Percentiles rank a stretch among this genome's conserved stretches.
These are phyloP conservation scores for Hymenoscyphus fraxineus DNA, from an alignment of 2,329 filamentous ascomycete species.

Conservation along the genomic window DNA sequence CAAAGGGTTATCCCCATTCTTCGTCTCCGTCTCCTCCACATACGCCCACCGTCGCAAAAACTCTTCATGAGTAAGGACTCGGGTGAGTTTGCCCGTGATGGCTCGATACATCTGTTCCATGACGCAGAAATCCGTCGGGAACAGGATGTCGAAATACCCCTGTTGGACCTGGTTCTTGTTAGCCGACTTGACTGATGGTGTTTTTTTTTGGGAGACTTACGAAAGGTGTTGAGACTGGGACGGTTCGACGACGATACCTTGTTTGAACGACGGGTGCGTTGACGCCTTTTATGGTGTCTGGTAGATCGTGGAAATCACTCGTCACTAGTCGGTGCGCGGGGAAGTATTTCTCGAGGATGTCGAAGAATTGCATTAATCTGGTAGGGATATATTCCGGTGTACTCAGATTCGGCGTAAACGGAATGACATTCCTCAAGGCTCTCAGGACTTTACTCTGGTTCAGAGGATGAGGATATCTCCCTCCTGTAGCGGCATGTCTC, in stretches of 20 bases:
- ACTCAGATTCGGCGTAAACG: constrained; percentile 73
- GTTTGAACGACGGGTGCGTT: constrained; percentile 98
- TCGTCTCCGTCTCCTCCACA: constrained; percentile 82
- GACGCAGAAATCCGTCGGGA: constrained; percentile 90
- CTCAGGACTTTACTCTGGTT: constrained; percentile 55
- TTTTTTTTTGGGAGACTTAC: constrained; percentile 49
- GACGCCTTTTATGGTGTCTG: constrained; percentile 75
- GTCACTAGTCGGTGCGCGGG: constrained; percentile 84
- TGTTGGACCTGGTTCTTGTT: constrained; percentile 70
- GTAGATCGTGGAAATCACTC: constrained; percentile 84
- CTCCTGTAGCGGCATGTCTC: constrained; percentile 70
- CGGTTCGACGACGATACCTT: constrained; percentile 78
- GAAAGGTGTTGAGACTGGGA: constrained; percentile 85
- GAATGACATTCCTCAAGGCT: constrained; percentile 59
- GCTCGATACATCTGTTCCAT: constrained; percentile 90
- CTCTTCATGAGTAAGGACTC: constrained; percentile 80
- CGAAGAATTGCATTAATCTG: constrained; percentile 93
- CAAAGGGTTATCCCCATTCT: constrained; percentile 89
- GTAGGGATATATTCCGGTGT: constrained; percentile 91
- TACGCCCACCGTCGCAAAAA: constrained; percentile 90
- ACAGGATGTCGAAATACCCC: constrained; percentile 98
- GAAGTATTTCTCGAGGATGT: constrained; percentile 82
- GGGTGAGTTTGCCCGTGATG: constrained; percentile 86
- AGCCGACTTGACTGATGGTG: not conserved
- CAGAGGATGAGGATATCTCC: constrained; percentile 57